Evolutionary conservation across 2,329 filamentous ascomycete genomes (phyloP), one percentile per base, ranked within the genome.

Genomic region (Neofusicoccum kwambonambiense): DNA sequence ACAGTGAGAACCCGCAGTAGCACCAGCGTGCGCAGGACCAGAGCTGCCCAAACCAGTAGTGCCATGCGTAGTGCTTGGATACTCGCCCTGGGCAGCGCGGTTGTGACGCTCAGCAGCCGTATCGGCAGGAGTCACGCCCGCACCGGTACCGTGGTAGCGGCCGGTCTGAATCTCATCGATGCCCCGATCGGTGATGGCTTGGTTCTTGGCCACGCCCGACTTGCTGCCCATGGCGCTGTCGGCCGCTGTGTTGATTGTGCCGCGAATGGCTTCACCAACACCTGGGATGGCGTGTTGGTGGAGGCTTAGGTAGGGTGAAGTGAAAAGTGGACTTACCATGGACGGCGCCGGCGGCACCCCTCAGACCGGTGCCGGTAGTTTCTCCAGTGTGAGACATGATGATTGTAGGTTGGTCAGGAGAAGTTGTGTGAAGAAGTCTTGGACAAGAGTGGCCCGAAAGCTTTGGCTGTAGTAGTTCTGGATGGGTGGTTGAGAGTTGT

Each of bases 231-330:
- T 66, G 4, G 74, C 75, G 17, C 68, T 69, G 62, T 78, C 77
- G 49, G 75, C 69, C 35, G 73, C 70, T 4, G 74, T 72, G 62
- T 77, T 77, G 64, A 77, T 67, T 52, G 76, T 75, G 50, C 76
- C 77, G 5, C 77, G 75, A 61, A 78, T 72, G 15, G 74, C 74
- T 67, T 78, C 76, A 49, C 77, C 77, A 19, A 74, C 71, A 42
- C 77, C 76, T 75, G 64, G 50, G 37, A 31, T 7, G 27, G 52
- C 35, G 52, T 75, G 41, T 8, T 9, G n/a, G 11, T 45, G 42
- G 64, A 73, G 35, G 72, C 67, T 64, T 54, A n/a, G 15, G 57
- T 12, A 27, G 19, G 13, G 13, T 13, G 3, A 12, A 60, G 37
- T 37, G 17, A 5, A 15, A 19, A 50, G 5, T 31, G 12, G 11